phyloP scores from a whole-genome alignment of 2,329 filamentous ascomycete genomes.

The Cladophialophora carrionii region DNA sequence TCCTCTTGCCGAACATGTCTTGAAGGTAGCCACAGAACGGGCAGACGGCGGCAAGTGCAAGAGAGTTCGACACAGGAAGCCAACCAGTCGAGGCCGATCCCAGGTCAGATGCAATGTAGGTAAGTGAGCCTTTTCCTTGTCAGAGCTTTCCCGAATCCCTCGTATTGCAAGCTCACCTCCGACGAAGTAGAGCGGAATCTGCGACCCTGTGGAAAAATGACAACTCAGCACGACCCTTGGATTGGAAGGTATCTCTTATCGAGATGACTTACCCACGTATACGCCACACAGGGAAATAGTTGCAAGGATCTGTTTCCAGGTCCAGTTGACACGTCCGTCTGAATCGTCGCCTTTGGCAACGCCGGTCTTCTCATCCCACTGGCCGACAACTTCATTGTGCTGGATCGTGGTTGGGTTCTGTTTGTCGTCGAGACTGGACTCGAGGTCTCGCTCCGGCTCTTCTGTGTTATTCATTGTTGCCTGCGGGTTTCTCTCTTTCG shows the following conservation, averaged over 20 bases:
- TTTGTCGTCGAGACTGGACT: conserved; percentile 12
- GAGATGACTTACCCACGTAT: conserved; percentile 19
- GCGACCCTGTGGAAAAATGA: conserved; percentile 57
- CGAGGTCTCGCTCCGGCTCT: conserved; percentile 4
- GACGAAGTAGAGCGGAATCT: conserved; percentile 34
- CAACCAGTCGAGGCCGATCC: conserved; percentile 24
- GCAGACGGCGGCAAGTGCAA: conserved; percentile 30
- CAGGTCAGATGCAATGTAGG: conserved; percentile 28
- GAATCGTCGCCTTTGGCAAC: conserved; percentile 24
- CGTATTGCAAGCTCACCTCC: conserved; percentile 45
- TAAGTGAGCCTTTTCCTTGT: conserved; percentile 22
- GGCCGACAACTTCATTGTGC: conserved; percentile 7
- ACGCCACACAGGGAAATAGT: conserved; percentile 23
- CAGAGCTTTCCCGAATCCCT: conserved; percentile 54
- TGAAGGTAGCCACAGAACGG: conserved; percentile 34
- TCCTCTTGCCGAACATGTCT: conserved; percentile 31
- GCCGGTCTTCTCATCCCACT: conserved; percentile 11
- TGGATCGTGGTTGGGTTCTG: background rate
- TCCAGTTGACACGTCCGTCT: conserved; percentile 26
- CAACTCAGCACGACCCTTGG: conserved; percentile 50
- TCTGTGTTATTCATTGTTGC: conserved; percentile 10
- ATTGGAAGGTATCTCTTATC: too few relatives aligned
- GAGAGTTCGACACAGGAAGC: conserved; percentile 29
- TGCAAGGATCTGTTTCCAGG: conserved; percentile 25
- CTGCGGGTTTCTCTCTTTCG: background rate